phyloP scores from a whole-genome alignment of 345 rosid species.

The Citrus hindsii region DNA sequence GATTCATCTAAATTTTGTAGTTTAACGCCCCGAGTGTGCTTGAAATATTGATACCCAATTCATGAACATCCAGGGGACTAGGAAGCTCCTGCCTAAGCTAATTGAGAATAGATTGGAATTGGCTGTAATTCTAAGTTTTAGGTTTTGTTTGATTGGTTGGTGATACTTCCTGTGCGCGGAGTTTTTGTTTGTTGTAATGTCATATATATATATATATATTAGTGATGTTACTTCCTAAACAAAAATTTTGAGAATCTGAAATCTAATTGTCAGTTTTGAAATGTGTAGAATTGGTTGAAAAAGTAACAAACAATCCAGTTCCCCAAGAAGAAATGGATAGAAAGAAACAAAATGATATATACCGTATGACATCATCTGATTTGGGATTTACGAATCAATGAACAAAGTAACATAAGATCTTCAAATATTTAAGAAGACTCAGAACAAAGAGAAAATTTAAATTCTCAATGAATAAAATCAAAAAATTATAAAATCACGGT shows the following conservation, averaged over 20 bases:
- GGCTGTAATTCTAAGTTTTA: neutral
- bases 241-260: neutral
- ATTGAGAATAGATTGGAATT: neutral
- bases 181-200: neutral
- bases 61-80: neutral
- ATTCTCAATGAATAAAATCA: no score
- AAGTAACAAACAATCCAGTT: no score
- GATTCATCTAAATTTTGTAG: neutral
- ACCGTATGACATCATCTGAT: no score
- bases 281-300: no score
- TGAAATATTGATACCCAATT: neutral
- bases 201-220: neutral
- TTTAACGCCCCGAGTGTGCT: neutral
- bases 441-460: no score
- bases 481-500: no score
- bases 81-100: neutral
- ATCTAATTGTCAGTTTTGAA: no score
- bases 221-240: neutral
- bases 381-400: no score
- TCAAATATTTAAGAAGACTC: no score
- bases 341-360: no score
- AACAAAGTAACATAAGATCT: no score
- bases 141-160: neutral
- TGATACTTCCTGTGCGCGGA: neutral
- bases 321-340: no score